These are phyloP conservation scores for Hymenoscyphus repandus DNA, from an alignment of 2,329 filamentous ascomycete species.

Conservation along the genomic window DNA sequence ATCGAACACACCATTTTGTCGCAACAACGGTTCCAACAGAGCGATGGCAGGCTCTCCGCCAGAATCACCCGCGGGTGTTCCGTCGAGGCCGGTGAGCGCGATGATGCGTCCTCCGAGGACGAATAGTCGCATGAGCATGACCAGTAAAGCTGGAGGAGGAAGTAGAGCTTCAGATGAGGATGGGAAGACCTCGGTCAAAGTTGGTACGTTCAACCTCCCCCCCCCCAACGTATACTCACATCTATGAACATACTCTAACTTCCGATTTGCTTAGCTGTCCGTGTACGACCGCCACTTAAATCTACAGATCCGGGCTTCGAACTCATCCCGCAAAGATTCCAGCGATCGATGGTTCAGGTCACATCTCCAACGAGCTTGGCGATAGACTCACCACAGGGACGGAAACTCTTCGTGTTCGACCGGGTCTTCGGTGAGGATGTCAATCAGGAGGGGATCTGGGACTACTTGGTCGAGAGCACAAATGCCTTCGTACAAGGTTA, in stretches of 20 bases:
- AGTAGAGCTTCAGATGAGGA: slow-evolving; percentile 89
- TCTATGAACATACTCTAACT: slow-evolving; percentile 9
- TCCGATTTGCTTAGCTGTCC: slow-evolving; percentile 60
- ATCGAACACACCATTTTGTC: slow-evolving; percentile 27
- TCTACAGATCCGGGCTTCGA: slow-evolving; percentile 87
- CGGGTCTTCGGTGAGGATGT: slow-evolving; percentile 83
- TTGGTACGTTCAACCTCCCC: slow-evolving; percentile 72
- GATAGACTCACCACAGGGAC: slow-evolving; percentile 86
- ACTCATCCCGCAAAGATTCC: slow-evolving; percentile 91
- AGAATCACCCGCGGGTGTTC: slow-evolving; percentile 51
- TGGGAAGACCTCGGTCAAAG: slow-evolving; percentile 86
- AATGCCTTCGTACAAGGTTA: slow-evolving; percentile 90
- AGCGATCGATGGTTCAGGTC: slow-evolving; percentile 85
- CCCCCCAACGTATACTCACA: background rate
- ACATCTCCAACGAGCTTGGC: slow-evolving; percentile 78
- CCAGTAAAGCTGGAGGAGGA: slow-evolving; percentile 66
- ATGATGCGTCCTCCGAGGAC: slow-evolving; percentile 73
- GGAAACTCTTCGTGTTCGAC: slow-evolving; percentile 95
- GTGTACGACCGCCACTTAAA: slow-evolving; percentile 81
- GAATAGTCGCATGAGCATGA: slow-evolving; percentile 80
- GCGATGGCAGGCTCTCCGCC: slow-evolving; percentile 66
- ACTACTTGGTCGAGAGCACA: slow-evolving; percentile 88
- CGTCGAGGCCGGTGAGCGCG: slow-evolving; percentile 72
- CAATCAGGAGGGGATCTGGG: slow-evolving; percentile 85
- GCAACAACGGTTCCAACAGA: slow-evolving; percentile 26